phyloP scores from a whole-genome alignment of 345 rosid genomes.

The Euclidium syriacum region DNA sequence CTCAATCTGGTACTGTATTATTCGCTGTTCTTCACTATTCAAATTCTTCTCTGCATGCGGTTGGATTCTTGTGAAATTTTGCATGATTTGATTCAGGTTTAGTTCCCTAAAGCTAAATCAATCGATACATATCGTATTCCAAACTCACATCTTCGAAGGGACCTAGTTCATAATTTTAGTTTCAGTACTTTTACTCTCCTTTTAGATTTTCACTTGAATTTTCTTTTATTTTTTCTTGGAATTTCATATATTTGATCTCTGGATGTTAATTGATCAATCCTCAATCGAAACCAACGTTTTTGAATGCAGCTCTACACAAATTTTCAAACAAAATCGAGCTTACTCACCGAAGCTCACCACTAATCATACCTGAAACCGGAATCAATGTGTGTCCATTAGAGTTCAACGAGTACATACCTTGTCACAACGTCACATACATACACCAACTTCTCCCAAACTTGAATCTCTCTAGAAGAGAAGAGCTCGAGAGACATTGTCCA shows the following conservation, averaged over 20 bases:
- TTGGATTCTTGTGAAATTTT: background rate
- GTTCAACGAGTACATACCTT: conserved; percentile 79
- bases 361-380: conserved; percentile 55
- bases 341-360: conserved; percentile 47
- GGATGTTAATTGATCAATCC: no score
- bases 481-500: conserved; percentile 87
- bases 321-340: conserved; percentile 56
- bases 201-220: no score
- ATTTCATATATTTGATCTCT: no score
- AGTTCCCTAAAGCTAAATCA: background rate
- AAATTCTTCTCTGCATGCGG: background rate
- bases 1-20: conserved; percentile 23
- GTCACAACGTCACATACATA: conserved; percentile 64
- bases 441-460: conserved; percentile 48
- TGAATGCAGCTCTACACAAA: conserved; percentile 43
- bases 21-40: conserved; percentile 10
- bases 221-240: no score
- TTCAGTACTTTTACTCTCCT: no score
- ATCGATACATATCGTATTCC: background rate
- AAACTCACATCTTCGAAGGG: no score
- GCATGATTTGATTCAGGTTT: background rate
- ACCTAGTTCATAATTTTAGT: no score
- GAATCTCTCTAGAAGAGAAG: conserved; percentile 68
- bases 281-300: no score
- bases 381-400: conserved; percentile 66